Evolutionary conservation across 2,329 filamentous ascomycete species (phyloP), one percentile per base, ranked within the genome.

Genomic region (Parafenestella ontariensis): DNA sequence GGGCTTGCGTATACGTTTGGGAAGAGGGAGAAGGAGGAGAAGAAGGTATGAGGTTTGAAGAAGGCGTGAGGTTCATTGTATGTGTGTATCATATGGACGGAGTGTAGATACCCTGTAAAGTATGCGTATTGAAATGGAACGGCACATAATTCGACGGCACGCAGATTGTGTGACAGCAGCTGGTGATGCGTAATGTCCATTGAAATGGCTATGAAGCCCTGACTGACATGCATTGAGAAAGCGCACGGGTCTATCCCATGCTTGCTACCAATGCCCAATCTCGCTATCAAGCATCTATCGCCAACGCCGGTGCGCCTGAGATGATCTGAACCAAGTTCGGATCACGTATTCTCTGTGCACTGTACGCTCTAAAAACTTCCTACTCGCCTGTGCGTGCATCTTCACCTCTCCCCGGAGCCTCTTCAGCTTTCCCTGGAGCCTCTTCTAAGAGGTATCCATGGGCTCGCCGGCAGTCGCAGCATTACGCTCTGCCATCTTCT

Each of bases 1-100:
- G 82, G 83, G 3, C 61, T 81, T 56, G 81, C 81, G 1, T 85
- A 85, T 70, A 78, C 74, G 0, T 81, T 84, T 69, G 81, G 80
- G 8, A 75, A 74, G 65, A 75, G 76, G 57, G 74, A 78, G 59
- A 70, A 66, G 48, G 69, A 71, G 40, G 69, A 70, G 31, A 58
- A 66, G 54, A 56, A 61, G 20, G 28, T 26, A 11, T 65, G 43
- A 48, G 36, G 1, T n/a, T n/a, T n/a, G n/a, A n/a, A n/a, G n/a
- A n/a, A n/a, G n/a, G n/a, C n/a, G n/a, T n/a, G n/a, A n/a, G n/a
- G n/a, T n/a, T n/a, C n/a, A n/a, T n/a, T n/a, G n/a, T n/a, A n/a
- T n/a, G n/a, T 15, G 21, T 59, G 53, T 54, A 52, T 51, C 15
- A 48, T 40, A 46, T 23, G n/a, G 5, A n/a, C n/a, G 5, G 9